phyloP scores from a whole-genome alignment of 176 grass and related monocot genomes.

The Puccinellia tenuiflora region DNA sequence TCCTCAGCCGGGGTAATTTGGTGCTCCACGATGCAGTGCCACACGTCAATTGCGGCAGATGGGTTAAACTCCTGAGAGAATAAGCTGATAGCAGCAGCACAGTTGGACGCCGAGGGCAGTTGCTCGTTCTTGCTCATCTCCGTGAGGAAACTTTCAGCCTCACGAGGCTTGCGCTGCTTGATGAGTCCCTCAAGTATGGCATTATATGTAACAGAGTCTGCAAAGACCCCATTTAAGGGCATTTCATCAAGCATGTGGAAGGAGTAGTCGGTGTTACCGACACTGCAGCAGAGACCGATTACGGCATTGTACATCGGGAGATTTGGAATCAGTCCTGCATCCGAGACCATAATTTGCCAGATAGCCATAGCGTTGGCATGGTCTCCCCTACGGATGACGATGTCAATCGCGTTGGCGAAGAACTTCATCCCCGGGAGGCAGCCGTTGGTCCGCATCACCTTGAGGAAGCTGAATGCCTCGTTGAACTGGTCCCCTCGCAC shows the following conservation, averaged over 20 bases:
- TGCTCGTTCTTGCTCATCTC: constrained; percentile 96
- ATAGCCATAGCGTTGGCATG: constrained; percentile 18
- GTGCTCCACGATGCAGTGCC: constrained; percentile 54
- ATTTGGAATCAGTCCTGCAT: constrained; percentile 47
- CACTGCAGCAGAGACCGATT: constrained; percentile 48
- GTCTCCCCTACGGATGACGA: constrained; percentile 27
- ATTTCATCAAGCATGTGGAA: constrained; percentile 65
- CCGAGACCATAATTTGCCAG: constrained; percentile 68
- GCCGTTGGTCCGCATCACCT: constrained; percentile 58
- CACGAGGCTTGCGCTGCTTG: constrained; percentile 46
- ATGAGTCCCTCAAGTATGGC: constrained; percentile 61
- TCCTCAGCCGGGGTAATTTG: constrained; percentile 38
- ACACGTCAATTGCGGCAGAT: constrained; percentile 52
- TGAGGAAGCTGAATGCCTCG: constrained; percentile 54
- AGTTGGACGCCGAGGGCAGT: constrained; percentile 54
- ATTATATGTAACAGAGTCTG: constrained; percentile 57
- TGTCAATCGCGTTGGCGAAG: constrained; percentile 43
- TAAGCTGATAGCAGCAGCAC: constrained; percentile 47
- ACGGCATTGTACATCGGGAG: constrained; percentile 58
- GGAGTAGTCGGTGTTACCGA: constrained; percentile 32
- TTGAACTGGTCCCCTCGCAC: constrained; percentile 32
- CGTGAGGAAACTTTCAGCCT: constrained; percentile 55
- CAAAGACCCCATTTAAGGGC: constrained; percentile 70
- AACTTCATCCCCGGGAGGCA: constrained; percentile 70
- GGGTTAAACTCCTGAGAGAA: constrained; percentile 74